Conservation (phyloP, 2,329 filamentous ascomycete genomes). For the Rhinocladiella similis region DNA sequence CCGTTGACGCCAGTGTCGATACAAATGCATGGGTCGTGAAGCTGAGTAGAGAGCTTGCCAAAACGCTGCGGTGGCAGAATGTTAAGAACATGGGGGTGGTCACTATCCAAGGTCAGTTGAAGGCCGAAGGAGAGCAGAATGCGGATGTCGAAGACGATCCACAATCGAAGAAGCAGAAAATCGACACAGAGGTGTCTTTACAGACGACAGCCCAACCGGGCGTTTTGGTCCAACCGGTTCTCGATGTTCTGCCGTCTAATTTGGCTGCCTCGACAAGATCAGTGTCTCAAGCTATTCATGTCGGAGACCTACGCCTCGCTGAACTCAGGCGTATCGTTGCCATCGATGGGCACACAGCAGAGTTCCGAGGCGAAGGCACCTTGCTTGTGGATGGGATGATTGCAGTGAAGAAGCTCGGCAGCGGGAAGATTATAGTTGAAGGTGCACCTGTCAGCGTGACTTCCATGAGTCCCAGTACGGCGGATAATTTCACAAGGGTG, state of each 20-base stretch:
- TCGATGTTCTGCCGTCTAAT: slow-evolving; percentile 60
- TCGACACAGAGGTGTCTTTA: slow-evolving; percentile 46
- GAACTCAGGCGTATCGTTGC: slow-evolving; percentile 85
- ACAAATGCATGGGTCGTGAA: slow-evolving; percentile 97
- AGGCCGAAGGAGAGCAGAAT: slow-evolving; percentile 45
- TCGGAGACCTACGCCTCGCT: slow-evolving; percentile 86
- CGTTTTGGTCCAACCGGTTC: slow-evolving; percentile 44
- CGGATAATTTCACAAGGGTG: slow-evolving; percentile 79
- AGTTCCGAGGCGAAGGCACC: slow-evolving; percentile 91
- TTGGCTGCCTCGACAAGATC: slow-evolving; percentile 73
- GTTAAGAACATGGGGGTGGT: slow-evolving; percentile 88
- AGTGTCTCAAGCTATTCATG: slow-evolving; percentile 84
- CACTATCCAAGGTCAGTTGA: slow-evolving; percentile 77
- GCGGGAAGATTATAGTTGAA: slow-evolving; percentile 87
- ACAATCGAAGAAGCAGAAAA: slow-evolving; percentile 52
- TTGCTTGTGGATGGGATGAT: slow-evolving; percentile 86
- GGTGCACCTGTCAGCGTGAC: slow-evolving; percentile 61
- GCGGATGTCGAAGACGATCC: slow-evolving; percentile 47
- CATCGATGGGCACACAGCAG: slow-evolving; percentile 76
- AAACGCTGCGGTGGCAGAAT: slow-evolving; percentile 90
- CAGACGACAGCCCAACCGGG: slow-evolving; percentile 7
- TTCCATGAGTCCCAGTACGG: slow-evolving; percentile 48
- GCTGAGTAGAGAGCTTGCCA: slow-evolving; percentile 79
- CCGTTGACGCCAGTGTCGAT: slow-evolving; percentile 89
- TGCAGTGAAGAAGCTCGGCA: slow-evolving; percentile 81